Conservation (phyloP, 768 basidiomycete species). For the Hysterangium stoloniferum region DNA sequence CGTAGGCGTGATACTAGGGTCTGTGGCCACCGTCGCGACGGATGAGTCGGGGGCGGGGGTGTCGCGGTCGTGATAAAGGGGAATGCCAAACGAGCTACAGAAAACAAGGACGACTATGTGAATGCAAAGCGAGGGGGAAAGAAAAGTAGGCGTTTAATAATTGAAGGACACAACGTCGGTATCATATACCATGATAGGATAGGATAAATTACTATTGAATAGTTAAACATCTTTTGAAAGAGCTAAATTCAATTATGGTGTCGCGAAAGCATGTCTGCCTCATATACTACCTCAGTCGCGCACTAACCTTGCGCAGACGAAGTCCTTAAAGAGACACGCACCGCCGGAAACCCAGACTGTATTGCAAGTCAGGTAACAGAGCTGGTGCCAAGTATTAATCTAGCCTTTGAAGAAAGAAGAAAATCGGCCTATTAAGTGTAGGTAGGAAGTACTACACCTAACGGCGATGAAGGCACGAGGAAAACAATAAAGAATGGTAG, state of each 20-base stretch:
- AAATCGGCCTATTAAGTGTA: too few relatives aligned
- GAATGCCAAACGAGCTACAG: neutral
- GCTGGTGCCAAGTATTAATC: neutral
- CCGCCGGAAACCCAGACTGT: neutral
- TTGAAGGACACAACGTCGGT: too few relatives aligned
- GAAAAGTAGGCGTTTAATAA: too few relatives aligned
- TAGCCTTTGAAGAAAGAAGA: too few relatives aligned
- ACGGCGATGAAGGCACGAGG: neutral
- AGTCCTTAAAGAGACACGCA: constrained; percentile 4
- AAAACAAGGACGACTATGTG: neutral
- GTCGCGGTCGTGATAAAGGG: neutral
- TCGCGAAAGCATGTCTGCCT: constrained; percentile 5
- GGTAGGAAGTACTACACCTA: neutral
- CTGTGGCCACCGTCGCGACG: neutral
- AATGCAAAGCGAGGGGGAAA: neutral
- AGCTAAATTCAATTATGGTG: too few relatives aligned
- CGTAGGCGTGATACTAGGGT: neutral
- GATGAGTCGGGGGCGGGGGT: too few relatives aligned
- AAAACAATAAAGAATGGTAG: too few relatives aligned
- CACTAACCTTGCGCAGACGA: neutral
- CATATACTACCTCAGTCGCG: constrained; percentile 6
- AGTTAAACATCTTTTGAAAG: too few relatives aligned
- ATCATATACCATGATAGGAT: too few relatives aligned
- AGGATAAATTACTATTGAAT: too few relatives aligned
- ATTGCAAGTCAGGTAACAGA: neutral